phyloP scores from a whole-genome alignment of 768 basidiomycete genomes.

The Gymnopilus dilepis region DNA sequence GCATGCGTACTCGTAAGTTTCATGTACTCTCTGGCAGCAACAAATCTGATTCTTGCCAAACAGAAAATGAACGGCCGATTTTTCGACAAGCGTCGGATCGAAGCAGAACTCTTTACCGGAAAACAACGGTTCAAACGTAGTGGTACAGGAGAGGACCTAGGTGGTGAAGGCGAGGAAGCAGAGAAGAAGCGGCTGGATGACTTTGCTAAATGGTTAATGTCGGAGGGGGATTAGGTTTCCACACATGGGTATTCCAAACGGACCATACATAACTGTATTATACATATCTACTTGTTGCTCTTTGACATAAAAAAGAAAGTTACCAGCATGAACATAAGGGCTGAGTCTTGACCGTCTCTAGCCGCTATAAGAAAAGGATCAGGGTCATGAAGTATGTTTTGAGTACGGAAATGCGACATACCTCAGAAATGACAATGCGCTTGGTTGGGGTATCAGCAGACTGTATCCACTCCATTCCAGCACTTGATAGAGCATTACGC shows the following conservation, averaged over 20 bases:
- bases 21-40: background rate
- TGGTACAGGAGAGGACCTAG: slow-evolving; percentile 66
- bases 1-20: slow-evolving; percentile 79
- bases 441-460: slow-evolving; percentile 48
- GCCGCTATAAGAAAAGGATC: slow-evolving; percentile 51
- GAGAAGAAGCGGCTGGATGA: slow-evolving; percentile 87
- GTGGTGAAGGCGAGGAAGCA: slow-evolving; percentile 69
- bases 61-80: slow-evolving; percentile 96
- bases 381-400: background rate
- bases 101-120: slow-evolving; percentile 83
- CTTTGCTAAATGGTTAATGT: slow-evolving; percentile 87
- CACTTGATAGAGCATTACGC: slow-evolving; percentile 37
- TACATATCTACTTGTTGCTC: slow-evolving; percentile 25
- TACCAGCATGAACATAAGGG: slow-evolving; percentile 80
- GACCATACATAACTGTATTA: slow-evolving; percentile 24
- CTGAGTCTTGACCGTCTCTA: slow-evolving; percentile 72
- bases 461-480: slow-evolving; percentile 53
- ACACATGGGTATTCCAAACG: slow-evolving; percentile 2
- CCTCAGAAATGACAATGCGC: slow-evolving; percentile 74
- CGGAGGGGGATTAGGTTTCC: slow-evolving; percentile 66
- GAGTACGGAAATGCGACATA: slow-evolving; percentile 36
- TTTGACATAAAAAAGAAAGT: slow-evolving; percentile 19
- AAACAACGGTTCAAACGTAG: slow-evolving; percentile 82
- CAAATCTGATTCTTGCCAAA: background rate
- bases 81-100: slow-evolving; percentile 83